A percentile compares a stretch with the other conserved stretches of the same genome.
Conservation (phyloP, 345 rosid genomes). For the Populus nigra region DNA sequence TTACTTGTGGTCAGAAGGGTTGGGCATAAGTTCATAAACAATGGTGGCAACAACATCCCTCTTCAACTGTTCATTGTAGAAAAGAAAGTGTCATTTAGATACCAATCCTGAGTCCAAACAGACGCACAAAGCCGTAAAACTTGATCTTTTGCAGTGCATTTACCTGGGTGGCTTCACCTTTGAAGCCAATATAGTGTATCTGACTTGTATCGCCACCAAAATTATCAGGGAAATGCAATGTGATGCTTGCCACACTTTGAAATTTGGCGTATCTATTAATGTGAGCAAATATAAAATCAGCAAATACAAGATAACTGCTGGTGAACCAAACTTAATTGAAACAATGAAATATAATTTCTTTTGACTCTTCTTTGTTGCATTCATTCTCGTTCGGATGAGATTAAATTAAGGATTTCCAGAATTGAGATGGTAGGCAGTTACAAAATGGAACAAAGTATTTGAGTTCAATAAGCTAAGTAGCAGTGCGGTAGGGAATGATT, state of each 20-base stretch:
- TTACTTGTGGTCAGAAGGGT: constrained; percentile 98
- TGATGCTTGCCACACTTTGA: constrained; percentile 82
- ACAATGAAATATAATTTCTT: background rate
- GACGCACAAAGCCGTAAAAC: constrained; percentile 4
- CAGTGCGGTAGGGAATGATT: background rate
- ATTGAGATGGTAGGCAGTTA: background rate
- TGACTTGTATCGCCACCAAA: constrained; percentile 78
- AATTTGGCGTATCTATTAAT: constrained; percentile 72
- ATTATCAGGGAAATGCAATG: constrained; percentile 93
- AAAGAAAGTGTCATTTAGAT: constrained; percentile 15
- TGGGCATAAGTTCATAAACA: constrained; percentile 89
- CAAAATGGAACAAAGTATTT: background rate
- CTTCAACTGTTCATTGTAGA: constrained; percentile 59
- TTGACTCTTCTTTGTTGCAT: too few species aligned
- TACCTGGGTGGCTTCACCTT: constrained; percentile 99
- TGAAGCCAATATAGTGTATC: constrained; percentile 85
- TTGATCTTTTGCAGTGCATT: constrained; percentile 10
- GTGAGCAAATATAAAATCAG: constrained; percentile 5
- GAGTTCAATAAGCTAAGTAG: background rate
- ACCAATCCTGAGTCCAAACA: background rate
- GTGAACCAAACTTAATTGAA: constrained; percentile 2
- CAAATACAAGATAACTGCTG: constrained; percentile 4
- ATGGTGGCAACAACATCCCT: constrained; percentile 87
- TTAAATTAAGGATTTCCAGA: background rate
- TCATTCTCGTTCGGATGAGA: too few species aligned